Conservation (phyloP, 176 grass and related monocot genomes). For the Oryza coarctata region DNA sequence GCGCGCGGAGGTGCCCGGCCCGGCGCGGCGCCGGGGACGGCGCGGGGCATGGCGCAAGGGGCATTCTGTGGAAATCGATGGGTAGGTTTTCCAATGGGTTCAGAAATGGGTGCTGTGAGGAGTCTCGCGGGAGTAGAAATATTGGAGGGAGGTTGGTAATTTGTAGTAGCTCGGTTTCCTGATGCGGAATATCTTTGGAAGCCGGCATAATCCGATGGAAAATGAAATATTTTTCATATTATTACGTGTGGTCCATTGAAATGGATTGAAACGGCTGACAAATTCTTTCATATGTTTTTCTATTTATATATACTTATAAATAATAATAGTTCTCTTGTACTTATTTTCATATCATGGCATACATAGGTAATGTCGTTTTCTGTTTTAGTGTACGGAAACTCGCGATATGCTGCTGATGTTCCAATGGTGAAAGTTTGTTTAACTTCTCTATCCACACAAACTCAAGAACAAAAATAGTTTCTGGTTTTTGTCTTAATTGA, state of each 20-base stretch:
- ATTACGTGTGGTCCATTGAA: not conserved
- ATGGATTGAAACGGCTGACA: not conserved
- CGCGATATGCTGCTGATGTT: no score
- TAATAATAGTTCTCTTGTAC: no score
- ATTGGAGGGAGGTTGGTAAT: not conserved
- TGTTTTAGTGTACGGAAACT: no score
- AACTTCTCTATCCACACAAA: no score
- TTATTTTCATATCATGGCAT: no score
- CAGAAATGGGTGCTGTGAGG: conserved; percentile 14
- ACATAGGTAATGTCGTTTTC: no score
- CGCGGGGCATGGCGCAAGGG: conserved; percentile 24
- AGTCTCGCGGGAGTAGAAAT: conserved; percentile 12
- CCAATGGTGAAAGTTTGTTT: no score
- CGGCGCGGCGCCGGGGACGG: conserved; percentile 9
- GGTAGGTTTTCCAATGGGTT: not conserved
- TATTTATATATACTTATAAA: no score
- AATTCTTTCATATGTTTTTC: no score
- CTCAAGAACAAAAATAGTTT: no score
- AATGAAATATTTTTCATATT: not conserved
- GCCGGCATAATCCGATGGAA: not conserved
- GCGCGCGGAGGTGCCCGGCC: conserved; percentile 19
- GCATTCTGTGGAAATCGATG: not conserved
- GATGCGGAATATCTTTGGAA: not conserved
- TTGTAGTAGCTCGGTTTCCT: not conserved
- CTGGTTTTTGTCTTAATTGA: no score